A percentile compares a stretch with the other conserved stretches of the same genome.
phyloP scores from a whole-genome alignment of 1,284 basidiomycete genomes.

The Termitomyces sp. region DNA sequence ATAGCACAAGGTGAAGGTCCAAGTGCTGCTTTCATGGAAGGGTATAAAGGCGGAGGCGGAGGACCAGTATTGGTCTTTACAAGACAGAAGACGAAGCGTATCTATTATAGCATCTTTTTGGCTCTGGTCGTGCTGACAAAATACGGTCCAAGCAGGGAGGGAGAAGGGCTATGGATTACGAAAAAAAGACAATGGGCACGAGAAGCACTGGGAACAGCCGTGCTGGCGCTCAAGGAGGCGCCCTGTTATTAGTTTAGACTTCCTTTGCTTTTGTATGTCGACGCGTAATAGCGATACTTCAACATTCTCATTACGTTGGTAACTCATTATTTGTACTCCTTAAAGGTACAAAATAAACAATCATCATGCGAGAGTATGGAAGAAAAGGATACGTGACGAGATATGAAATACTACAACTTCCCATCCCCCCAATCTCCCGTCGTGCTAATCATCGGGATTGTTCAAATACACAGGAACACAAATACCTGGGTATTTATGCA shows the following conservation, averaged over 20 bases:
- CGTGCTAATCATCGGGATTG: not conserved
- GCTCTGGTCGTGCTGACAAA: conserved; percentile 47
- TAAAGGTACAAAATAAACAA: not conserved
- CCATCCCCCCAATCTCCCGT: conserved; percentile 1
- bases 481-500: conserved; percentile 7
- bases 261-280: not conserved
- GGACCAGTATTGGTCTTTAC: conserved; percentile 43
- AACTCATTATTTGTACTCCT: not conserved
- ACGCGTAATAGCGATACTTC: too few relatives aligned
- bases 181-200: conserved; percentile 40
- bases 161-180: conserved; percentile 9
- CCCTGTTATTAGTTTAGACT: conserved; percentile 32
- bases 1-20: conserved; percentile 29
- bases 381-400: conserved; percentile 2
- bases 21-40: conserved; percentile 48
- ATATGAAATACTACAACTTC: conserved; percentile 1
- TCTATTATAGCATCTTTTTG: conserved; percentile 70
- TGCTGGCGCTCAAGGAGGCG: conserved; percentile 38
- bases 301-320: not conserved
- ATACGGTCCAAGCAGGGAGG: conserved; percentile 16
- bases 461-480: not conserved
- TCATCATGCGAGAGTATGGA: not conserved
- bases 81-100: conserved; percentile 59
- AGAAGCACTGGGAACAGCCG: conserved; percentile 29
- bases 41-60: conserved; percentile 46